These are phyloP conservation scores for Spatholobus suberectus DNA, from an alignment of 306 rosid genomes.

Conservation along the genomic window DNA sequence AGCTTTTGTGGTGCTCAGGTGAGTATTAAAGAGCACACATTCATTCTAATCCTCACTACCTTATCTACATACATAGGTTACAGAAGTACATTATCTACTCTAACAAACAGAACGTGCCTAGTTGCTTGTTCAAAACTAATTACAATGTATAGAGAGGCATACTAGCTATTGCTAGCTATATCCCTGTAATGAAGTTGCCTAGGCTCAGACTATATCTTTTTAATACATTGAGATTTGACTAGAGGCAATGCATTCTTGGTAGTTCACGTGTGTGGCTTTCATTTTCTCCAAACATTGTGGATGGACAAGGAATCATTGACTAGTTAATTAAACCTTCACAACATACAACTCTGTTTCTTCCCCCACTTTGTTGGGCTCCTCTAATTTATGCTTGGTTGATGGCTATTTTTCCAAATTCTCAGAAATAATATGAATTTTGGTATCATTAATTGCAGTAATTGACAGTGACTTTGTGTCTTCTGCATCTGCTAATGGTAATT, in stretches of 20 bases:
- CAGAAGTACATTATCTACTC: neutral
- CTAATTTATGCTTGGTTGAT: neutral
- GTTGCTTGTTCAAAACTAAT: neutral
- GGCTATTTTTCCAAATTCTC: neutral
- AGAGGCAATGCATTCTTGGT: neutral
- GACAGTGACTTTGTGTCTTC: slow-evolving; percentile 23
- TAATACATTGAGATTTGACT: neutral
- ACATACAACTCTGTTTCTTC: neutral
- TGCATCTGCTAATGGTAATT: neutral
- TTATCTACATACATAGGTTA: neutral
- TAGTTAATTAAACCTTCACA: neutral
- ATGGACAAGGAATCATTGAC: neutral
- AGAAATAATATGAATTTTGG: neutral
- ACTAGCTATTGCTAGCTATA: neutral
- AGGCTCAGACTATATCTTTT: neutral
- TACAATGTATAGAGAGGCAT: neutral
- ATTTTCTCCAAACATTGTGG: neutral
- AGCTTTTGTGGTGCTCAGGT: neutral
- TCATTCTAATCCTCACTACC: neutral
- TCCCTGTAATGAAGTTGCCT: too few species aligned
- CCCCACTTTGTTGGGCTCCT: slow-evolving; percentile 17
- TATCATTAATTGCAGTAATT: neutral
- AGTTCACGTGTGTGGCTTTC: neutral
- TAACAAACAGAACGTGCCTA: neutral
- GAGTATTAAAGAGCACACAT: neutral